Evolutionary conservation across 208 protist genomes (phyloP), one percentile per base, ranked within the genome.

Genomic region (Phytomonas francai): DNA sequence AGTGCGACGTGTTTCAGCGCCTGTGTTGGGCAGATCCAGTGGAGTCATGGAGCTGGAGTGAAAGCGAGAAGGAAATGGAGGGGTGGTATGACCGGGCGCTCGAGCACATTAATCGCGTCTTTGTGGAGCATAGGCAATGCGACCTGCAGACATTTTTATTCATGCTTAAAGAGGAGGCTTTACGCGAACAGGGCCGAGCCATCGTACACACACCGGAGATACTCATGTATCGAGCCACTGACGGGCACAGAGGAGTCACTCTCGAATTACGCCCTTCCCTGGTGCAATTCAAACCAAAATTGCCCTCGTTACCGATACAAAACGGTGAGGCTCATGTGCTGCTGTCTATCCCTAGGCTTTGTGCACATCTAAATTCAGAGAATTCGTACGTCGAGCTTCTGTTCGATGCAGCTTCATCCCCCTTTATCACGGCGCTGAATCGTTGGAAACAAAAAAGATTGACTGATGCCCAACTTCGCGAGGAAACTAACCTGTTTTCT

Each of bases 31-130:
- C 39, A 6, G 4, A 57, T 22, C 69, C 76, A 12, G 80, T 87
- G 32, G 73, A 85, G 28, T 59, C 80, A n/a, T 77, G 72, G 65
- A 67, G 28, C 22, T 81, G 84, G 68, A 68, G 67, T 16, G 59
- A n/a, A 9, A 65, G 45, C 32, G 71, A 51, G n/a, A 71, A 80
- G 28, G 74, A 69, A 9, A 63, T 76, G 22, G 67, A 12, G 5
- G 68, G 66, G 60, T 90, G 84, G 84, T 87, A 85, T 45, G 84
- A 90, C 51, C 58, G 34, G 11, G 60, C 65, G 59, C 45, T 90
- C 6, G 66, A 70, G 56, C 57, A 28, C 30, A 33, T 86, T 3
- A 49, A 49, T 49, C 7, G 14, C 14, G 12, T 49, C 12, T 49
- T 49, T 33, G 28, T 33, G 9, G 12, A 5, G 12, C 57, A 61